These are phyloP conservation scores for Pilaira anomala DNA, from an alignment of 192 early-diverging fungal genomes.

Conservation along the genomic window DNA sequence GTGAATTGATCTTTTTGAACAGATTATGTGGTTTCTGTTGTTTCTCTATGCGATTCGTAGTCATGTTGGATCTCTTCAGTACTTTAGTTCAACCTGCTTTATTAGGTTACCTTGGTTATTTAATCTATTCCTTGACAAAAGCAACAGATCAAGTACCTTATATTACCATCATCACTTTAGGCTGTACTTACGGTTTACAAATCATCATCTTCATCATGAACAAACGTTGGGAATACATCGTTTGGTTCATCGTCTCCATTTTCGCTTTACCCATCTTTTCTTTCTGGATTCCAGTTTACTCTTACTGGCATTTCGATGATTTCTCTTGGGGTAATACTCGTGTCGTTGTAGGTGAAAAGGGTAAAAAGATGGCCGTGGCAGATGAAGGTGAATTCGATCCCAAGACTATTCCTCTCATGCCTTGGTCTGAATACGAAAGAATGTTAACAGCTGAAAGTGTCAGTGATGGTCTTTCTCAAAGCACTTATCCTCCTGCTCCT, in stretches of 20 bases:
- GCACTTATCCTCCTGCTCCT: background rate
- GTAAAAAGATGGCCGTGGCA: conserved; percentile 60
- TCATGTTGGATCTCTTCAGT: conserved; percentile 89
- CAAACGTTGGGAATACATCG: conserved; percentile 74
- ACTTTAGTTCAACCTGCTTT: conserved; percentile 92
- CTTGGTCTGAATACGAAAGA: conserved; percentile 79
- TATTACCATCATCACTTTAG: conserved; percentile 80
- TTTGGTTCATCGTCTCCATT: conserved; percentile 96
- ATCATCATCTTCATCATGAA: conserved; percentile 71
- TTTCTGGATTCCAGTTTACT: conserved; percentile 75
- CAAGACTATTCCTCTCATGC: conserved; percentile 67
- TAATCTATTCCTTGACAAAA: conserved; percentile 60
- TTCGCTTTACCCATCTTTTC: conserved; percentile 88
- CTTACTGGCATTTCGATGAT: conserved; percentile 99
- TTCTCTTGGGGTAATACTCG: conserved; percentile 99
- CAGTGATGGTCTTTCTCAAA: conserved; percentile 36
- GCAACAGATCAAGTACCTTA: conserved; percentile 62
- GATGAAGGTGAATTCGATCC: conserved; percentile 75
- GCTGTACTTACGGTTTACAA: conserved; percentile 85
- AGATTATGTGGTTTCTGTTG: conserved; percentile 96
- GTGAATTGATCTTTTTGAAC: conserved; percentile 88
- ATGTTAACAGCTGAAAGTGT: conserved; percentile 22
- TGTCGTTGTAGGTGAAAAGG: conserved; percentile 84
- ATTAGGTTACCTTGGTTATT: conserved; percentile 80
- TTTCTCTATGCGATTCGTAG: conserved; percentile 96